Conservation (phyloP, 257 asterid species). For the Fraxinus quadrangulata region DNA sequence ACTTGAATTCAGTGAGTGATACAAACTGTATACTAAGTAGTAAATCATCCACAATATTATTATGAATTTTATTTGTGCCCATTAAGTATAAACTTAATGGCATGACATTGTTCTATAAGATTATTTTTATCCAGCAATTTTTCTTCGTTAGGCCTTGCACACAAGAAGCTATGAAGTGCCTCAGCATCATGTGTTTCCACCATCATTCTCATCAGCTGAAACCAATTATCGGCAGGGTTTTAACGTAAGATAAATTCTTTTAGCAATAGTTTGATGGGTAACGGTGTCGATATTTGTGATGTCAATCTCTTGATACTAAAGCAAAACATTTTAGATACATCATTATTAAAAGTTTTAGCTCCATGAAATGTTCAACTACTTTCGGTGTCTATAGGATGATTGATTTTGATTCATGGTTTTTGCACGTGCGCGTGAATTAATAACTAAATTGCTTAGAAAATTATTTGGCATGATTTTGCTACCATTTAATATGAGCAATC, state of each 20-base stretch:
- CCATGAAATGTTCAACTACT: not conserved
- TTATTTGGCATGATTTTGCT: no score
- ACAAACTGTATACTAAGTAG: not conserved
- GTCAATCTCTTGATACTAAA: not conserved
- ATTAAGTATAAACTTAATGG: not conserved
- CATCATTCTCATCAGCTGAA: constrained; percentile 9
- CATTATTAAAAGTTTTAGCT: not conserved
- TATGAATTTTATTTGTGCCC: not conserved
- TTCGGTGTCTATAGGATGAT: no score
- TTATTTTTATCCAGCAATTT: not conserved
- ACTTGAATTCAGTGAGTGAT: constrained; percentile 27
- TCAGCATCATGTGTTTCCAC: not conserved
- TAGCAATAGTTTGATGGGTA: not conserved
- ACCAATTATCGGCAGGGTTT: constrained; percentile 19
- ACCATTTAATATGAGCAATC: no score
- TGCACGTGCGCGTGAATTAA: no score
- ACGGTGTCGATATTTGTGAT: not conserved
- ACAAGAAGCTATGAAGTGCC: constrained; percentile 19
- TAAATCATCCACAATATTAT: not conserved
- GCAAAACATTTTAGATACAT: no score
- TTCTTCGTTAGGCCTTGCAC: constrained; percentile 8
- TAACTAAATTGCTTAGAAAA: no score
- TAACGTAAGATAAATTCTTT: constrained; percentile 20
- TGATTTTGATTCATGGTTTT: no score
- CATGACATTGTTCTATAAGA: not conserved